Conservation (phyloP, 202 grass and related monocot genomes). For the Eragrostis tef region DNA sequence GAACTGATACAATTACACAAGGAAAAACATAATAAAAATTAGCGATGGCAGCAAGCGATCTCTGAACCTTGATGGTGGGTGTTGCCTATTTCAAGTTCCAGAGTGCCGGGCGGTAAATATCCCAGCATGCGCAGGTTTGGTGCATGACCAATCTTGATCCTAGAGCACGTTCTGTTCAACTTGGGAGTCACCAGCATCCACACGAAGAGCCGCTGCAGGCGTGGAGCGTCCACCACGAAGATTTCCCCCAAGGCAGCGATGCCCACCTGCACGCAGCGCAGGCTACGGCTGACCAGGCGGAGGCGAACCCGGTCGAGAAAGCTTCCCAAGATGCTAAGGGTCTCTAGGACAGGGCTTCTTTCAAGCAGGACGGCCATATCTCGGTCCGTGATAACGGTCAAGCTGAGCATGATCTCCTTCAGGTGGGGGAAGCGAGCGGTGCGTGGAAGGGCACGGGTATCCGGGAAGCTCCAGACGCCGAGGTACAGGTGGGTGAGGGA, state of each 20-base stretch:
- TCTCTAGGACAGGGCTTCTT: constrained; percentile 30
- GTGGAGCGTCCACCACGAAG: too few species aligned
- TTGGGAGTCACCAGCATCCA: background rate
- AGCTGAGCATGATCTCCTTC: constrained; percentile 31
- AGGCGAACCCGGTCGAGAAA: constrained; percentile 7
- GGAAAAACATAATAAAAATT: too few species aligned
- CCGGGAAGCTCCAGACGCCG: constrained; percentile 1
- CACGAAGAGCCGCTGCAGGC: too few species aligned
- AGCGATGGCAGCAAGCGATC: too few species aligned
- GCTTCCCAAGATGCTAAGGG: constrained; percentile 26
- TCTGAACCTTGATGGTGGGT: constrained; percentile 35
- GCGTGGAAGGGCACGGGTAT: constrained; percentile 1
- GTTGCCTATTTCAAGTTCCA: constrained; percentile 30
- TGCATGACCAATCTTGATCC: constrained; percentile 34
- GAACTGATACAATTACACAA: background rate
- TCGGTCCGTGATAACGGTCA: background rate
- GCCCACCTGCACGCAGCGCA: too few species aligned
- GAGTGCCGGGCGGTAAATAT: too few species aligned
- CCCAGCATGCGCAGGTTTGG: constrained; percentile 25
- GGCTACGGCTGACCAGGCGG: background rate
- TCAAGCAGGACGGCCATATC: constrained; percentile 20
- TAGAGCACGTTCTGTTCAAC: background rate
- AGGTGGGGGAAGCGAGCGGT: constrained; percentile 13
- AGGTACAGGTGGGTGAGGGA: constrained; percentile 20
- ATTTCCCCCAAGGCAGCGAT: too few species aligned